phyloP scores from a whole-genome alignment of 148 eudicot genomes.

The Pouteria glomerata region DNA sequence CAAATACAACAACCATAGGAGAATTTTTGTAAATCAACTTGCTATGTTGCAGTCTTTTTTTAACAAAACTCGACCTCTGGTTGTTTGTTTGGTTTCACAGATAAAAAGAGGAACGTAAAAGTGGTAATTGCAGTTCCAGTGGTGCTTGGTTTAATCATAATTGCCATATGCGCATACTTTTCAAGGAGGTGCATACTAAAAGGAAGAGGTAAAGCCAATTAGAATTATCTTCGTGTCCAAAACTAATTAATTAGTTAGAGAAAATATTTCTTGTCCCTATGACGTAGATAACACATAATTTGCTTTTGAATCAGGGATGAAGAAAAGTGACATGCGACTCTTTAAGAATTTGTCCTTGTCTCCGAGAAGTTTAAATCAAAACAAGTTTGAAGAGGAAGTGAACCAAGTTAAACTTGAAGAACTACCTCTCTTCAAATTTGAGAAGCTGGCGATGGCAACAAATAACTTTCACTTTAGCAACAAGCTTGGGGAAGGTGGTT shows the following conservation, averaged over 20 bases:
- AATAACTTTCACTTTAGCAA: conserved; percentile 22
- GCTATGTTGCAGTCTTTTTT: not conserved
- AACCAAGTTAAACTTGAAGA: conserved; percentile 23
- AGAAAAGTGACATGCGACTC: not conserved
- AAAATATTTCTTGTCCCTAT: not conserved
- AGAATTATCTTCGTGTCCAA: no score
- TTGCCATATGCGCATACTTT: conserved; percentile 4
- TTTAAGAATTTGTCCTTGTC: not conserved
- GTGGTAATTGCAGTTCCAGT: conserved; percentile 4
- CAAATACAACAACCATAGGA: no score
- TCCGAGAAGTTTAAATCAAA: not conserved
- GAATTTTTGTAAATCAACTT: not conserved
- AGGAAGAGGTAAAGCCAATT: conserved; percentile 14
- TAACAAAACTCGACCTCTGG: not conserved
- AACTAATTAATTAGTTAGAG: not conserved
- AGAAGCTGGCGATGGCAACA: conserved; percentile 35
- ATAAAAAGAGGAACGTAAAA: conserved; percentile 9
- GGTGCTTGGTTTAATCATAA: conserved; percentile 9
- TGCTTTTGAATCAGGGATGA: not conserved
- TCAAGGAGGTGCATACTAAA: conserved; percentile 8
- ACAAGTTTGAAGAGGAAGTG: not conserved
- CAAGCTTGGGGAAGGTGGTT: conserved; percentile 55
- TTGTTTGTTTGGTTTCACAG: conserved; percentile 8
- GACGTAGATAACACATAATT: not conserved
- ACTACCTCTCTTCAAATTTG: conserved; percentile 30